Percentiles rank a stretch among this genome's conserved stretches.
These are phyloP conservation scores for Trametes elegans DNA, from an alignment of 768 basidiomycete genomes.

Conservation along the genomic window DNA sequence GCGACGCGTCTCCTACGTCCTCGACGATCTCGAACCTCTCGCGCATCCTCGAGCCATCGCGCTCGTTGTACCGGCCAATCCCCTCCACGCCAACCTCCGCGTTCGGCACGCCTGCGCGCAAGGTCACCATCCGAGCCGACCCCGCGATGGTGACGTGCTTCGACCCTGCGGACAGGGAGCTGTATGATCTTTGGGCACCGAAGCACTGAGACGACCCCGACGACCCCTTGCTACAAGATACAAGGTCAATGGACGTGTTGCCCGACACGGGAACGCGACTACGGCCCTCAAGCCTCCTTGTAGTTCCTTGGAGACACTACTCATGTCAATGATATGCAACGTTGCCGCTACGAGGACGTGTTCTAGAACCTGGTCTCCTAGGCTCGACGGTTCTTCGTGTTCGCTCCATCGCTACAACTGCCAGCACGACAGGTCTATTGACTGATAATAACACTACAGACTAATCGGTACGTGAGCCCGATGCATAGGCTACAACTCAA, in stretches of 20 bases:
- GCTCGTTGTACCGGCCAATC: slow-evolving; percentile 14
- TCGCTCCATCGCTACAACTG: slow-evolving; percentile 5
- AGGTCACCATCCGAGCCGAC: slow-evolving; percentile 57
- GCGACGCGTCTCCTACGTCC: slow-evolving; percentile 22
- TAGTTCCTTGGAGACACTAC: background rate
- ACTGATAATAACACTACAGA: slow-evolving; percentile 1
- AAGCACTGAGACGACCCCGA: slow-evolving; percentile 33
- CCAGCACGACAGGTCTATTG: background rate
- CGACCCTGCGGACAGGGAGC: slow-evolving; percentile 70
- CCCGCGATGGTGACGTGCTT: slow-evolving; percentile 69
- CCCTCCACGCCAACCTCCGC: slow-evolving; percentile 12
- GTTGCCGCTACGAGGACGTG: too few relatives aligned
- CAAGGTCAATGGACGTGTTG: too few relatives aligned
- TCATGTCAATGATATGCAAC: too few relatives aligned
- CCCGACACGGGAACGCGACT: too few relatives aligned
- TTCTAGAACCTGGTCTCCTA: too few relatives aligned
- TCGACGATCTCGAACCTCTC: slow-evolving; percentile 20
- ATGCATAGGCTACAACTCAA: slow-evolving; percentile 3
- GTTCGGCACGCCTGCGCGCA: slow-evolving; percentile 30
- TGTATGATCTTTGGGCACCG: slow-evolving; percentile 78
- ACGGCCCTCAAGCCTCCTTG: background rate
- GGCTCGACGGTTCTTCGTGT: too few relatives aligned
- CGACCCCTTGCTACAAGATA: too few relatives aligned
- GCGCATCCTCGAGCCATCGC: slow-evolving; percentile 11
- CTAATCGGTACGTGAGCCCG: background rate